These are phyloP conservation scores for Diaporthe citriasiana DNA, from an alignment of 2,329 filamentous ascomycete species.

Conservation along the genomic window DNA sequence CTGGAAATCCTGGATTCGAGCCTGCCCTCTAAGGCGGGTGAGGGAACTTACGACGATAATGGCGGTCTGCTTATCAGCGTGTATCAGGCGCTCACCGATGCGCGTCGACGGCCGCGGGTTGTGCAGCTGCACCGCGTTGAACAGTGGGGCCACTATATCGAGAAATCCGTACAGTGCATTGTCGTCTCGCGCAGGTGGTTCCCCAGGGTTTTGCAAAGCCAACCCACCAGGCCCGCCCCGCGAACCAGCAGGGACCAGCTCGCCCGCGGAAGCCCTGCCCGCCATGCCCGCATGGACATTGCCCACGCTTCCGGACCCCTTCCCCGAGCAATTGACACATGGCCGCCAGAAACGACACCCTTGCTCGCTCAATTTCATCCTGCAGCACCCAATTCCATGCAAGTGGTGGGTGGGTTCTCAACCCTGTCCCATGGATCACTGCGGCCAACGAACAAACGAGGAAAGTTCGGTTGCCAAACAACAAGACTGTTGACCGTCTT, in stretches of 20 bases:
- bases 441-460: constrained; percentile 22
- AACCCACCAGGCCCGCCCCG: constrained; percentile 33
- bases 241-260: constrained; percentile 36
- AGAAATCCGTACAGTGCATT: constrained; percentile 40
- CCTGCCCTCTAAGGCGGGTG: not conserved
- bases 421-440: constrained; percentile 34
- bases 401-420: constrained; percentile 26
- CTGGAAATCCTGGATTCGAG: constrained; percentile 1
- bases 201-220: constrained; percentile 27
- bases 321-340: constrained; percentile 43
- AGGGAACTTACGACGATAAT: constrained; percentile 40
- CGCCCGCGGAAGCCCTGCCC: constrained; percentile 39
- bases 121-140: constrained; percentile 34
- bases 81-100: constrained; percentile 36
- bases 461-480: constrained; percentile 34
- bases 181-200: constrained; percentile 7
- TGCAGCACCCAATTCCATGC: constrained; percentile 40
- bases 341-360: constrained; percentile 41
- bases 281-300: constrained; percentile 35
- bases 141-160: constrained; percentile 36
- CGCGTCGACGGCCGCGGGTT: constrained; percentile 29
- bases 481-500: constrained; percentile 38
- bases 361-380: constrained; percentile 38
- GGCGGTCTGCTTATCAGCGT: constrained; percentile 43
- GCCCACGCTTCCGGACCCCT: constrained; percentile 39